Percentiles rank a stretch among this genome's conserved stretches.
Evolutionary conservation across 2,329 filamentous ascomycete species (phyloP).

Genomic region (Biscogniauxia mediterranea): DNA sequence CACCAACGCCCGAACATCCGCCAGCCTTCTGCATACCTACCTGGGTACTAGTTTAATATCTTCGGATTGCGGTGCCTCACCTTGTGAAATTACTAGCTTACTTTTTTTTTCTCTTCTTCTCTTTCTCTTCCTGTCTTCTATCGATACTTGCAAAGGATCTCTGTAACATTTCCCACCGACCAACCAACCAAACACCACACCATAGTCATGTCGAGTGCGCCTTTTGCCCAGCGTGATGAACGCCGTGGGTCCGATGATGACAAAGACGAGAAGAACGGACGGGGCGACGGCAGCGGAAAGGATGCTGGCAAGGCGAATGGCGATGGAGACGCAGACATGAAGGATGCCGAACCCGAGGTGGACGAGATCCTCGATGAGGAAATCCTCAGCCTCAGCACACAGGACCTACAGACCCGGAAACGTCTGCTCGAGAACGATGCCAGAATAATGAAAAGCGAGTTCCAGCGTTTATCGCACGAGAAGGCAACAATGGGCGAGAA

Average conservation of each 20-base stretch:
- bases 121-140: background rate
- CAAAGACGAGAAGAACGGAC: slow-evolving; percentile 54
- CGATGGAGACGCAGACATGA: slow-evolving; percentile 85
- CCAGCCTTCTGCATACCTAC: too few species aligned
- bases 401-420: slow-evolving; percentile 89
- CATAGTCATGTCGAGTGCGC: slow-evolving; percentile 32
- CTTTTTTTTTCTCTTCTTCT: too few species aligned
- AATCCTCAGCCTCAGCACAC: slow-evolving; percentile 87
- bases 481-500: slow-evolving; percentile 96
- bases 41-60: background rate
- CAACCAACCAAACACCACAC: slow-evolving; percentile 5
- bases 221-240: slow-evolving; percentile 25
- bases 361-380: slow-evolving; percentile 89
- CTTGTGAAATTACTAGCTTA: background rate
- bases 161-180: background rate
- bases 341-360: slow-evolving; percentile 72
- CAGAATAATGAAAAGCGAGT: slow-evolving; percentile 98
- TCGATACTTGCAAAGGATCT: background rate
- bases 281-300: slow-evolving; percentile 55
- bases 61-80: background rate
- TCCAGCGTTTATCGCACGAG: slow-evolving; percentile 89
- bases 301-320: slow-evolving; percentile 51
- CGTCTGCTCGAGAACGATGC: slow-evolving; percentile 95
- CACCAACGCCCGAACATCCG: too few species aligned
- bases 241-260: slow-evolving; percentile 30